Conservation (phyloP, 805 yeast species). For the Yueomyces sp. region DNA sequence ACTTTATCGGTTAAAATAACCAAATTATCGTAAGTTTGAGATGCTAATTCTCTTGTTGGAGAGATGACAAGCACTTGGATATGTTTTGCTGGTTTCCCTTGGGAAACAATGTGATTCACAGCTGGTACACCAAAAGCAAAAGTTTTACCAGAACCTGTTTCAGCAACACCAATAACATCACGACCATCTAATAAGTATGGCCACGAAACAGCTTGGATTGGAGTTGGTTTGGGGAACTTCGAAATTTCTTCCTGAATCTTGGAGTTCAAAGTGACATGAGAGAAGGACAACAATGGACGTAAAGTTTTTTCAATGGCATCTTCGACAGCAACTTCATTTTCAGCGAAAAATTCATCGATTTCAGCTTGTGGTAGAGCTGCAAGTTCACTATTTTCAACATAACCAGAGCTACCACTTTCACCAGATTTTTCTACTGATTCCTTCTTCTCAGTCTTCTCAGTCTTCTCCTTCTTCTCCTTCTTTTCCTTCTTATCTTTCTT, state of each 20-base stretch:
- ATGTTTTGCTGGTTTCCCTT: constrained; percentile 28
- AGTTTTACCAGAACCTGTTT: constrained; percentile 96
- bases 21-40: constrained; percentile 82
- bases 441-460: constrained; percentile 22
- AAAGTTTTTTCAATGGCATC: constrained; percentile 42
- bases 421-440: constrained; percentile 10
- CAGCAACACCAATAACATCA: constrained; percentile 95
- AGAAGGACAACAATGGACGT: constrained; percentile 60
- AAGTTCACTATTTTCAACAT: constrained; percentile 29
- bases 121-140: constrained; percentile 98
- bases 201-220: constrained; percentile 92
- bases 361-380: constrained; percentile 37
- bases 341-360: constrained; percentile 45
- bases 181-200: constrained; percentile 67
- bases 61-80: constrained; percentile 75
- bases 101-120: constrained; percentile 44
- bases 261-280: constrained; percentile 41
- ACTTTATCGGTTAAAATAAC: constrained; percentile 45
- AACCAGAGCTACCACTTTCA: constrained; percentile 8
- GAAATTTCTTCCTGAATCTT: constrained; percentile 47
- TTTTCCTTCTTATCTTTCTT: constrained; percentile 22
- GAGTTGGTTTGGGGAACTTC: constrained; percentile 83
- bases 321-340: constrained; percentile 69
- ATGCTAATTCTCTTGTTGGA: constrained; percentile 95
- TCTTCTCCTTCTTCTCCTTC: constrained; percentile 16